phyloP scores from a whole-genome alignment of 139 green algal genomes.

The Chlamydomonas urium region DNA sequence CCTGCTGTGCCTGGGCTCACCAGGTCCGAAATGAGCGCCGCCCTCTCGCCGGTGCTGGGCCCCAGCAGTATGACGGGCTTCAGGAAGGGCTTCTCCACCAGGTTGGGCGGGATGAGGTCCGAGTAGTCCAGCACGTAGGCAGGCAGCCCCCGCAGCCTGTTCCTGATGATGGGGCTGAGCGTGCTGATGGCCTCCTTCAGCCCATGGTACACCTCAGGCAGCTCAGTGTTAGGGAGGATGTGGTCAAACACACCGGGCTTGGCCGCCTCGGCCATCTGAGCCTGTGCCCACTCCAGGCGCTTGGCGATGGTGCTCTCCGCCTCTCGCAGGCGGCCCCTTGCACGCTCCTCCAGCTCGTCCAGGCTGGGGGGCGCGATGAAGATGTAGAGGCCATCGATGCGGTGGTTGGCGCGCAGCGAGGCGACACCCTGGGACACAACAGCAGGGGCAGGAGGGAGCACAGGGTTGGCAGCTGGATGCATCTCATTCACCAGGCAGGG shows the following conservation, averaged over 20 bases:
- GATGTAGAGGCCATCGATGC: constrained; percentile 64
- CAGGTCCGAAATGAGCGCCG: constrained; percentile 49
- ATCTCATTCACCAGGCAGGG: too few relatives aligned
- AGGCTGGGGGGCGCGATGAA: constrained; percentile 49
- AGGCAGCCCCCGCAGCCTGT: constrained; percentile 64
- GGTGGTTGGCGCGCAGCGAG: constrained; percentile 36
- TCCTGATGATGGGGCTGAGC: constrained; percentile 69
- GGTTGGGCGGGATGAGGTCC: constrained; percentile 72
- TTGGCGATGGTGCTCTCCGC: constrained; percentile 48
- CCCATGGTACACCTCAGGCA: constrained; percentile 22
- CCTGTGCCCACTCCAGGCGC: constrained; percentile 41
- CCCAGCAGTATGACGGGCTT: constrained; percentile 50
- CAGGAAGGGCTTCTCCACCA: constrained; percentile 69
- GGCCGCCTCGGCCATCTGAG: constrained; percentile 21
- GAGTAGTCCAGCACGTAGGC: constrained; percentile 79
- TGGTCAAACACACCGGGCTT: constrained; percentile 36
- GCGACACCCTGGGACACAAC: constrained; percentile 44
- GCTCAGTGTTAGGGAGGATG: constrained; percentile 31
- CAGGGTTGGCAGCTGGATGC: neutral
- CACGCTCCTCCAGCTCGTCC: constrained; percentile 49
- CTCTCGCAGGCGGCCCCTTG: constrained; percentile 49
- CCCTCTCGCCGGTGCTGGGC: constrained; percentile 32
- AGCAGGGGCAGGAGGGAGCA: neutral
- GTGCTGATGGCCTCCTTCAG: constrained; percentile 66
- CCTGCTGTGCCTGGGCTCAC: too few relatives aligned